phyloP scores from a whole-genome alignment of 2,329 filamentous ascomycete genomes.

The Clarireedia monteithiana region DNA sequence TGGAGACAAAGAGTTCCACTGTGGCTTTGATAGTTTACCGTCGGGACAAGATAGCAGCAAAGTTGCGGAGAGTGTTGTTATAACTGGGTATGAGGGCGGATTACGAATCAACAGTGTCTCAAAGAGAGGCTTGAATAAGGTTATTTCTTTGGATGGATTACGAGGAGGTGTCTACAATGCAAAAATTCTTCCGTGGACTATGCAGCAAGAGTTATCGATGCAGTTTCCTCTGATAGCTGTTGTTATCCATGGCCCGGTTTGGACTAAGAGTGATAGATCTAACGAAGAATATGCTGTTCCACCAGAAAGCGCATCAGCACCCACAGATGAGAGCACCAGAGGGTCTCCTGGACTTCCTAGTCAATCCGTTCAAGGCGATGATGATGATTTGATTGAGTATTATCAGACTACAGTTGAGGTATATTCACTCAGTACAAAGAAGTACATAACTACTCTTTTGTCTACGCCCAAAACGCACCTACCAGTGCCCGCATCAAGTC shows the following conservation, averaged over 20 bases:
- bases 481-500: constrained; percentile 49
- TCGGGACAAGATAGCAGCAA: constrained; percentile 27
- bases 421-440: constrained; percentile 73
- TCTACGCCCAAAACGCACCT: constrained; percentile 57
- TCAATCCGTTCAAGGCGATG: constrained; percentile 30
- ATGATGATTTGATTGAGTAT: constrained; percentile 38
- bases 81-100: constrained; percentile 74
- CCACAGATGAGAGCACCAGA: constrained; percentile 17
- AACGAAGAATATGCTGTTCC: constrained; percentile 16
- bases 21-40: constrained; percentile 69
- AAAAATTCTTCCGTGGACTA: constrained; percentile 69
- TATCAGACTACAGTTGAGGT: constrained; percentile 88
- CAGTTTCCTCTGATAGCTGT: constrained; percentile 70
- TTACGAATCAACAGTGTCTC: constrained; percentile 68
- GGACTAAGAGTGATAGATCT: constrained; percentile 25
- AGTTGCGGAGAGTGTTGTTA: constrained; percentile 52
- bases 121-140: constrained; percentile 61
- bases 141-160: constrained; percentile 67
- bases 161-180: constrained; percentile 74
- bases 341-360: constrained; percentile 31
- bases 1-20: constrained; percentile 67
- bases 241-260: constrained; percentile 69
- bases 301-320: constrained; percentile 16
- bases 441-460: constrained; percentile 65
- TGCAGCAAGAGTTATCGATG: constrained; percentile 43